Percentiles rank a stretch among this genome's conserved stretches.
Evolutionary conservation across 1,284 basidiomycete species (phyloP).

Genomic region (Boletus coffeatus): DNA sequence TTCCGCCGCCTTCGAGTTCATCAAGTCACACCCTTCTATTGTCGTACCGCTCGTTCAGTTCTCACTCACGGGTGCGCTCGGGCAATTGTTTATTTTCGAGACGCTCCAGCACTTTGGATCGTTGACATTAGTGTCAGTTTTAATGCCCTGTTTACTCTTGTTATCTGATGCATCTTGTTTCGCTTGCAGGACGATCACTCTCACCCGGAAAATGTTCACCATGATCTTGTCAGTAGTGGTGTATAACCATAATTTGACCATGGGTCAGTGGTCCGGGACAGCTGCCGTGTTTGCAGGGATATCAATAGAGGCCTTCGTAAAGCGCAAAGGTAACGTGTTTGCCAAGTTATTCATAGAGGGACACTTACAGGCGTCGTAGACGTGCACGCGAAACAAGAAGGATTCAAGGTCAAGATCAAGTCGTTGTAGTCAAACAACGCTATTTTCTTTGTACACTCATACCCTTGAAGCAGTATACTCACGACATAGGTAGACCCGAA

Average conservation of each 20-base stretch:
- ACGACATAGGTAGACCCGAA: constrained; percentile 9
- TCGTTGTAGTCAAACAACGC: constrained; percentile 43
- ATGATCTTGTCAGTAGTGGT: constrained; percentile 95
- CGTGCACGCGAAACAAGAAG: constrained; percentile 72
- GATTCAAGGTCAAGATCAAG: constrained; percentile 74
- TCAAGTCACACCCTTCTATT: constrained; percentile 77
- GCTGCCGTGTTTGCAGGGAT: constrained; percentile 91
- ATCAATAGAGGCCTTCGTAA: constrained; percentile 87
- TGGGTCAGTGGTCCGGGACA: constrained; percentile 90
- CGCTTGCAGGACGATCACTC: constrained; percentile 72
- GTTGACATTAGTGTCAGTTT: constrained; percentile 81
- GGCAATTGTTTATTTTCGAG: constrained; percentile 98
- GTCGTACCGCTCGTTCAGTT: constrained; percentile 78
- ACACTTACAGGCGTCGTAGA: constrained; percentile 38
- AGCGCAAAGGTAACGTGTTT: constrained; percentile 60
- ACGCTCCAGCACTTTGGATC: constrained; percentile 95
- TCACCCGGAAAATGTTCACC: constrained; percentile 98
- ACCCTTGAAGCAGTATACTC: constrained; percentile 18
- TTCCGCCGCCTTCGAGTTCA: constrained; percentile 66
- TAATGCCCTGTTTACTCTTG: not conserved
- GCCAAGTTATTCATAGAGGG: not conserved
- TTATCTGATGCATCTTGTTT: constrained; percentile 3
- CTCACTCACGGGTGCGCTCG: constrained; percentile 86
- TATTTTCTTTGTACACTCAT: constrained; percentile 11
- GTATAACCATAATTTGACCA: constrained; percentile 83